Conservation (phyloP, 305 asterid genomes). For the Fraxinus xanthoxyloides region DNA sequence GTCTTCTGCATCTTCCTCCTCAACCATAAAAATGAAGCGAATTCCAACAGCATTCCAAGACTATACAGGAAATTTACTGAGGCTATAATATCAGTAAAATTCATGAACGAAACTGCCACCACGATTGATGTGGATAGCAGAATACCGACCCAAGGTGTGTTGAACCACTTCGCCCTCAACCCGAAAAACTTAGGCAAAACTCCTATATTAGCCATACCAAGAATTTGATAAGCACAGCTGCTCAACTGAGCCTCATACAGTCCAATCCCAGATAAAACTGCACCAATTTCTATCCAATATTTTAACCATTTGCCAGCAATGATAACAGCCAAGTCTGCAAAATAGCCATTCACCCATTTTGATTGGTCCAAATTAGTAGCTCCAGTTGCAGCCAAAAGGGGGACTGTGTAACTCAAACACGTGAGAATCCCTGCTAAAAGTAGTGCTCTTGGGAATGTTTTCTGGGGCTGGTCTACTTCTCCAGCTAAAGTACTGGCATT, state of each 20-base stretch:
- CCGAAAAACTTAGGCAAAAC: slow-evolving; percentile 35
- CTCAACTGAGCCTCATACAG: slow-evolving; percentile 62
- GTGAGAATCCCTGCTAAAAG: slow-evolving; percentile 53
- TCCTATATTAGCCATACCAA: slow-evolving; percentile 46
- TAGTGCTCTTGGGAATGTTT: slow-evolving; percentile 54
- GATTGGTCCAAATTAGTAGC: slow-evolving; percentile 53
- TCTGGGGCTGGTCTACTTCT: slow-evolving; percentile 62
- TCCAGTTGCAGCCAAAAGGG: slow-evolving; percentile 53
- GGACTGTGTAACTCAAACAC: slow-evolving; percentile 56
- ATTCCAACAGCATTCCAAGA: slow-evolving; percentile 46
- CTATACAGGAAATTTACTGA: slow-evolving; percentile 43
- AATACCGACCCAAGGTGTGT: slow-evolving; percentile 49
- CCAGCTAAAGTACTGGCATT: slow-evolving; percentile 62
- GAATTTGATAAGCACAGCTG: slow-evolving; percentile 53
- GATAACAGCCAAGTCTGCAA: slow-evolving; percentile 36
- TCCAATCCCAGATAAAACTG: slow-evolving; percentile 53
- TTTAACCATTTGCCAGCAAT: slow-evolving; percentile 64
- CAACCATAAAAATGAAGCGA: slow-evolving; percentile 37
- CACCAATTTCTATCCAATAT: slow-evolving; percentile 62
- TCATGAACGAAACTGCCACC: slow-evolving; percentile 27
- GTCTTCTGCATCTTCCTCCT: slow-evolving; percentile 32
- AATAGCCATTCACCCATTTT: slow-evolving; percentile 46
- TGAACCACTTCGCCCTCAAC: slow-evolving; percentile 37
- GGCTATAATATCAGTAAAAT: slow-evolving; percentile 24
- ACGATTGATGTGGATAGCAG: slow-evolving; percentile 24